Evolutionary conservation across 2,329 filamentous ascomycete genomes (phyloP).

Genomic region (Trichoderma lentiforme): DNA sequence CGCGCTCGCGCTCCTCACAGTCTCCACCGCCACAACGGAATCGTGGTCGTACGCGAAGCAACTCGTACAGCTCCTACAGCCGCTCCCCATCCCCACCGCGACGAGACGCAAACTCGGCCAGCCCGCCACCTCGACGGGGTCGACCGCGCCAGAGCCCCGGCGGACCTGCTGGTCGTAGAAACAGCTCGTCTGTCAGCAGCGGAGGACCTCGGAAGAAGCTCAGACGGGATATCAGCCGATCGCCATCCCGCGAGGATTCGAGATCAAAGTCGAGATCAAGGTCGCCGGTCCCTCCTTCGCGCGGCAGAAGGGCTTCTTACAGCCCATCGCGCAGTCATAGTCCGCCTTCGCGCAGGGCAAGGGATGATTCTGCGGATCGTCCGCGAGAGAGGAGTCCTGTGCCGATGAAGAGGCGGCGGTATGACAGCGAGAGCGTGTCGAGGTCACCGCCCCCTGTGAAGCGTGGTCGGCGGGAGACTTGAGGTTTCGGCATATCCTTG

Average conservation of each 20-base stretch:
- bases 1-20: conserved; percentile 28
- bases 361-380: background rate
- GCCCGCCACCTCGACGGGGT: conserved; percentile 26
- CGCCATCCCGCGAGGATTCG: conserved; percentile 33
- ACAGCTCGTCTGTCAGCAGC: conserved; percentile 35
- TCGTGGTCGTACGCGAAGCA: conserved; percentile 28
- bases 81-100: conserved; percentile 30
- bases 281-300: conserved; percentile 24
- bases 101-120: conserved; percentile 23
- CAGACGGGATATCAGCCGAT: conserved; percentile 26
- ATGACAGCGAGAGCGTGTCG: conserved; percentile 31
- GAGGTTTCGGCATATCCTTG: background rate
- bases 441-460: conserved; percentile 33
- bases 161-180: conserved; percentile 26
- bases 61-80: conserved; percentile 32
- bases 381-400: conserved; percentile 24
- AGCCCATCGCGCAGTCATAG: conserved; percentile 24
- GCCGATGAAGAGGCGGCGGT: conserved; percentile 30
- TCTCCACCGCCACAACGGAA: conserved; percentile 29
- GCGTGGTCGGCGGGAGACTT: conserved; percentile 30
- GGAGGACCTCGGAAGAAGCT: conserved; percentile 26
- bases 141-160: conserved; percentile 21
- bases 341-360: conserved; percentile 17
- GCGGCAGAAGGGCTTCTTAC: conserved; percentile 25
- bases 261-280: conserved; percentile 27